Base-by-base conservation (phyloP, 1,284 basidiomycete species). In the Bjerkandera adusta region DNA sequence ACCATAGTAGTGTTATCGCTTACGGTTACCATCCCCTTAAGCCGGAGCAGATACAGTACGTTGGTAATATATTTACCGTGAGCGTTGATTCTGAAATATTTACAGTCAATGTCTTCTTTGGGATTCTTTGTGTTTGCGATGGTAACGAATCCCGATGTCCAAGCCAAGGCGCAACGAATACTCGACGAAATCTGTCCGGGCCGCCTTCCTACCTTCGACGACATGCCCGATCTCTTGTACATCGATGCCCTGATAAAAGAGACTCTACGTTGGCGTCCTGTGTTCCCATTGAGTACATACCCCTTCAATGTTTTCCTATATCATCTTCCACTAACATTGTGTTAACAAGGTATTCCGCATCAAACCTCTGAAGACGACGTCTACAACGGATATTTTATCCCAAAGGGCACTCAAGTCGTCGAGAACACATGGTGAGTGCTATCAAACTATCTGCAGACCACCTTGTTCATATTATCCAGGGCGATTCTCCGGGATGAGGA, bases 201-300 rank as follows among this genome's bases (percentile, higher is more conserved):
- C 8, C 49, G 68, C 22, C 30, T 64, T 11, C 72, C 72, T 0
- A 55, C 55, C 5, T 57, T 65, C 18, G 57, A 58, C 2, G 70
- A 74, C 47, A 36, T 62, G 12, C 45, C 53, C 3, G 47, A 56
- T 5, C 46, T 72, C 20, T 65, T 67, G 1, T 72, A 71, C 50
- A 48, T 68, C 15, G 51, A 60, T 15, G 68, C 68, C 0, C 36
- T 67, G 3, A 59, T 71, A 11, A 64, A 67, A 43, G 71, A 73
- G 55, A 49, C 57, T 3, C 32, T 66, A 29, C 51, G 65, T 15
- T 66, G 63, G 61, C 15, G 30, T 15, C 44, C 50, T 21, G 35
- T 21, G 34, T 49, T 18, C 15, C 36, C 13, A 41, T 45, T 38
- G n/a, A 47, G 10, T 11, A 25, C 38, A n/a, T 24, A 7, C 20